These are phyloP conservation scores for Camelina laxa DNA, from an alignment of 345 rosid species.

Conservation along the genomic window DNA sequence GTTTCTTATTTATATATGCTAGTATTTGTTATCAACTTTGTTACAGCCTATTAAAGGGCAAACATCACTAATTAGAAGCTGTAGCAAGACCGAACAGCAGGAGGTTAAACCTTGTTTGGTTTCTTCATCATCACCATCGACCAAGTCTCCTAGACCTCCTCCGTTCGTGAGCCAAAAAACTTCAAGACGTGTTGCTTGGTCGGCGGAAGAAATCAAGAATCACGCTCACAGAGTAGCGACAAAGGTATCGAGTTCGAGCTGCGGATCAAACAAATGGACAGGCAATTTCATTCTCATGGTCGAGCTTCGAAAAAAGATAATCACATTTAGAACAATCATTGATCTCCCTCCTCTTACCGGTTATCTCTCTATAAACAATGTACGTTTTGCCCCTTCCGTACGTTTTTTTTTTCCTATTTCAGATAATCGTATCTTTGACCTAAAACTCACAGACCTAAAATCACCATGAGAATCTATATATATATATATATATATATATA, in stretches of 20 bases:
- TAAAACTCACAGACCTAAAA: background rate
- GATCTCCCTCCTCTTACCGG: conserved; percentile 61
- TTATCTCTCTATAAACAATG: conserved; percentile 54
- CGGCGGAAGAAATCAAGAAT: conserved; percentile 23
- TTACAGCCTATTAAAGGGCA: conserved; percentile 46
- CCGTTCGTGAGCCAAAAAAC: conserved; percentile 26
- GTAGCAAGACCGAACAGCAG: conserved; percentile 43
- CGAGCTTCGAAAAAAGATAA: conserved; percentile 69
- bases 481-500: too few relatives aligned
- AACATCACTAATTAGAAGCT: conserved; percentile 25
- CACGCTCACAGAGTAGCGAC: conserved; percentile 37
- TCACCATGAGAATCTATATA: background rate
- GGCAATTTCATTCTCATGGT: conserved; percentile 54
- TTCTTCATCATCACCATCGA: conserved; percentile 33
- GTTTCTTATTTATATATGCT: background rate
- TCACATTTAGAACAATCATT: conserved; percentile 60
- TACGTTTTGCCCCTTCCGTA: conserved; percentile 27
- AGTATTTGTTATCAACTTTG: conserved; percentile 6
- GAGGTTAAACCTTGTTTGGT: conserved; percentile 26
- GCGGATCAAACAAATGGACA: conserved; percentile 40
- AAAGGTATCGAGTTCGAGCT: conserved; percentile 36
- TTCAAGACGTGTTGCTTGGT: conserved; percentile 24
- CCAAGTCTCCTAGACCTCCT: conserved; percentile 29
- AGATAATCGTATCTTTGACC: background rate
- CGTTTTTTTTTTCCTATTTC: background rate